Evolutionary conservation across 2,329 filamentous ascomycete species (phyloP).

Genomic region (Venturia carpophila): DNA sequence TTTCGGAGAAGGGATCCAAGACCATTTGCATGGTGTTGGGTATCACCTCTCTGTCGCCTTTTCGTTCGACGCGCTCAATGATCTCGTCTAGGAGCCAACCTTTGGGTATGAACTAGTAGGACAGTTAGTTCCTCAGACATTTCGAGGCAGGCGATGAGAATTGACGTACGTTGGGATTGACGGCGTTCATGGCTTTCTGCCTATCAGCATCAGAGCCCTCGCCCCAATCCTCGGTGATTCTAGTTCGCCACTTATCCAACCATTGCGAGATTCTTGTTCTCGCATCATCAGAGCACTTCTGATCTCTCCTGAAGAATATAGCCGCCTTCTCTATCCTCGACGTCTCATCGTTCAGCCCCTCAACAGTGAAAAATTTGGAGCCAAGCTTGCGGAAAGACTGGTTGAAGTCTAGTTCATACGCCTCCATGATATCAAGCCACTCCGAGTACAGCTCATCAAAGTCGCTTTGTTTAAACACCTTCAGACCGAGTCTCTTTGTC

Average conservation of each 20-base stretch:
- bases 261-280: conserved; percentile 63
- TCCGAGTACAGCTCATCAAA: conserved; percentile 78
- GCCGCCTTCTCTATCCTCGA: conserved; percentile 56
- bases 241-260: conserved; percentile 69
- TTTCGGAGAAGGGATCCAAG: conserved; percentile 74
- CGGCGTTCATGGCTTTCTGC: conserved; percentile 65
- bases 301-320: conserved; percentile 74
- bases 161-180: conserved; percentile 66
- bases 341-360: conserved; percentile 57
- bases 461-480: conserved; percentile 59
- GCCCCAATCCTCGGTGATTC: conserved; percentile 71
- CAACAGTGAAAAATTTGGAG: conserved; percentile 45
- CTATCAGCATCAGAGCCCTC: conserved; percentile 52
- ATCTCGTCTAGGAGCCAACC: conserved; percentile 92
- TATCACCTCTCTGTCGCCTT: conserved; percentile 71
- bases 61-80: conserved; percentile 80
- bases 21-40: conserved; percentile 73
- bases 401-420: conserved; percentile 82
- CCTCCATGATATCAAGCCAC: conserved; percentile 71
- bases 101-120: conserved; percentile 64
- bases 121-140: neutral
- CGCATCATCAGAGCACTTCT: conserved; percentile 51
- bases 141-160: neutral
- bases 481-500: conserved; percentile 69
- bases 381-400: conserved; percentile 83